phyloP scores from a whole-genome alignment of 352 stramenopile species.

The Globisporangium polare region DNA sequence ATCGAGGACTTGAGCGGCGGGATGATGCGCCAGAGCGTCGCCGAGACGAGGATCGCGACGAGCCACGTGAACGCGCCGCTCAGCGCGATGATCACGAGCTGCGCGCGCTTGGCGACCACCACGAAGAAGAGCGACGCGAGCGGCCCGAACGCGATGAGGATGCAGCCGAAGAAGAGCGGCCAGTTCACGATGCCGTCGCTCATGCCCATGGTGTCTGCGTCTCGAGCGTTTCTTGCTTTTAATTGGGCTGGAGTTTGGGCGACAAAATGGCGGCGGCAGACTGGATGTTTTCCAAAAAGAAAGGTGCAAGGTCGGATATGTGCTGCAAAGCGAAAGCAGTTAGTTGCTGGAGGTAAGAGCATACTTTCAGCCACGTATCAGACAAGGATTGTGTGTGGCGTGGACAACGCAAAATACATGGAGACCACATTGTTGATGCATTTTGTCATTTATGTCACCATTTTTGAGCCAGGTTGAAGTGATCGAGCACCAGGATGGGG shows the following conservation, averaged over 20 bases:
- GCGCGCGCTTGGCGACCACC: conserved; percentile 71
- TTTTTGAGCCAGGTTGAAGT: no score
- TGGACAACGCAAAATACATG: no score
- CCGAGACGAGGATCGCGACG: conserved; percentile 70
- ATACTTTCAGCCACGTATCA: no score
- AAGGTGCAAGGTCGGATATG: neutral
- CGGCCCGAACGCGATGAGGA: conserved; percentile 74
- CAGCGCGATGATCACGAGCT: conserved; percentile 81
- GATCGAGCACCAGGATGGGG: no score
- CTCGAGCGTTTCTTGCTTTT: neutral
- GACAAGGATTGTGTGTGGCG: no score
- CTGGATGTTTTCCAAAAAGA: neutral
- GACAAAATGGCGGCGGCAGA: neutral
- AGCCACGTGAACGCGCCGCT: conserved; percentile 82
- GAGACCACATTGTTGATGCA: no score
- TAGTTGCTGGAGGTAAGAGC: neutral
- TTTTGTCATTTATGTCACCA: no score
- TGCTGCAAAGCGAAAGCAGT: neutral
- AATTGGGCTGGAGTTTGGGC: neutral
- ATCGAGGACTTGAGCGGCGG: conserved; percentile 69
- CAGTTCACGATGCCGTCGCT: conserved; percentile 75
- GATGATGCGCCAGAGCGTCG: conserved; percentile 74
- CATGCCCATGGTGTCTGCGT: conserved; percentile 52
- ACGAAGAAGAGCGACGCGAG: conserved; percentile 76
- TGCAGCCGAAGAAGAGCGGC: conserved; percentile 82